Percentiles rank a stretch among this genome's conserved stretches.
Conservation (phyloP, 164 flowering plant genomes). For the Tinospora cordifolia region DNA sequence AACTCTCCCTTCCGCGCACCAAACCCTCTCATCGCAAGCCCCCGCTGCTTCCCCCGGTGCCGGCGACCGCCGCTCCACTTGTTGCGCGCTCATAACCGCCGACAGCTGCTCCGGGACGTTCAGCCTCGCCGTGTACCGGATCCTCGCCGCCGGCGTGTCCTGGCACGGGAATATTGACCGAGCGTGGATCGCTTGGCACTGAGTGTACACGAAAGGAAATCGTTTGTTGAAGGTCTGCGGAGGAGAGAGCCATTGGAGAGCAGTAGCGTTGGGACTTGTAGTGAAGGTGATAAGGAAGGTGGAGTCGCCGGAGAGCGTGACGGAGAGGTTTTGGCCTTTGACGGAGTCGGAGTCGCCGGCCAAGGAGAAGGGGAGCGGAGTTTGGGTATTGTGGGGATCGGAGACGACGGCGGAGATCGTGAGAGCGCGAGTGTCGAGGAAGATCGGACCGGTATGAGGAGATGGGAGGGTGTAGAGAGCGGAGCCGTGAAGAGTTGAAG, state of each 20-base stretch:
- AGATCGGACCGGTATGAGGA: constrained; percentile 58
- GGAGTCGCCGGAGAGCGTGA: constrained; percentile 44
- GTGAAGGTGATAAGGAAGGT: constrained; percentile 40
- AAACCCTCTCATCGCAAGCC: constrained; percentile 41
- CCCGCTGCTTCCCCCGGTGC: constrained; percentile 27
- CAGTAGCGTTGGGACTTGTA: constrained; percentile 61
- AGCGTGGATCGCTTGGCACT: constrained; percentile 89
- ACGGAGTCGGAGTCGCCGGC: constrained; percentile 37
- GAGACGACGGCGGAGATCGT: constrained; percentile 34
- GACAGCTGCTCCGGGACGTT: constrained; percentile 63
- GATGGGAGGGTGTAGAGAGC: constrained; percentile 51
- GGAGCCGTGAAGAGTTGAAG: constrained; percentile 59
- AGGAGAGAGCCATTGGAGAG: constrained; percentile 91
- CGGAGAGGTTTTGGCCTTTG: constrained; percentile 46
- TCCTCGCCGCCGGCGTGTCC: constrained; percentile 84
- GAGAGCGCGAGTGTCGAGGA: constrained; percentile 78
- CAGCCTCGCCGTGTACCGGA: constrained; percentile 49
- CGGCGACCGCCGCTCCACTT: constrained; percentile 55
- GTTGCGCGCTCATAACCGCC: constrained; percentile 82
- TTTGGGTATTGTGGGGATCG: constrained; percentile 47
- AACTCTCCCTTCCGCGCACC: constrained; percentile 71
- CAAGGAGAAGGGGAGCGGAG: constrained; percentile 53
- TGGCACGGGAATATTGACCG: constrained; percentile 90
- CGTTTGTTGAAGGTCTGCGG: constrained; percentile 61
- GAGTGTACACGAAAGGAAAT: constrained; percentile 78